Percentiles rank a stretch among this genome's conserved stretches.
phyloP scores from a whole-genome alignment of 2,329 filamentous ascomycete species.

The Aureobasidium sp. region DNA sequence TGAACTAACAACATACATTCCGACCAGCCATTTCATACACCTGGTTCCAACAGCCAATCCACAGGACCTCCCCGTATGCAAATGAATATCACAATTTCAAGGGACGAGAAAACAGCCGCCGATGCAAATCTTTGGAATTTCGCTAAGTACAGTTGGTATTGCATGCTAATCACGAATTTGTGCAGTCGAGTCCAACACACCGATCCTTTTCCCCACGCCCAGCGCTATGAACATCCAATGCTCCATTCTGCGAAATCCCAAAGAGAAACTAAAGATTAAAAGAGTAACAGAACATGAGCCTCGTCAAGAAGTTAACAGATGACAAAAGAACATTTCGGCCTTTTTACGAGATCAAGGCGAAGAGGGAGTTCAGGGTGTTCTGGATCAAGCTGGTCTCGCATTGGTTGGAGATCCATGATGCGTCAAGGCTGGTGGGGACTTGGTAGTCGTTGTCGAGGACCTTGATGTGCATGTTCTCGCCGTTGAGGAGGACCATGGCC shows the following conservation, averaged over 20 bases:
- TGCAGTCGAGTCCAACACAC: slow-evolving; percentile 6
- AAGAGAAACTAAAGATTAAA: not conserved
- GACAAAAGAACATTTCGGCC: not conserved
- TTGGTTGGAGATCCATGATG: slow-evolving; percentile 30
- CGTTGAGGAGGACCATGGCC: slow-evolving; percentile 56
- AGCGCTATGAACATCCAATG: slow-evolving; percentile 15
- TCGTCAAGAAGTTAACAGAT: slow-evolving; percentile 1
- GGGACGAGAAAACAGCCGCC: not conserved
- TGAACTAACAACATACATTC: not conserved
- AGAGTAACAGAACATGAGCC: not conserved
- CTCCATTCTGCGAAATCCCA: not conserved
- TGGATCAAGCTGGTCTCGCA: slow-evolving; percentile 27
- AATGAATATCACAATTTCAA: not conserved
- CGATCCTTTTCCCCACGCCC: not conserved
- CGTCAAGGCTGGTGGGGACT: slow-evolving; percentile 31
- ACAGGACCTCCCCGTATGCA: too few relatives aligned
- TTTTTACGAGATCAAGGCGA: slow-evolving; percentile 21
- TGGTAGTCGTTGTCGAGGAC: slow-evolving; percentile 34
- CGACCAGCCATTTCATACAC: not conserved
- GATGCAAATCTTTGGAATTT: not conserved
- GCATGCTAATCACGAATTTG: slow-evolving; percentile 12
- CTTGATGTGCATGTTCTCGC: slow-evolving; percentile 51
- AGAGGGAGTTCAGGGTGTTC: slow-evolving; percentile 34
- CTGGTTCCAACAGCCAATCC: too few relatives aligned
- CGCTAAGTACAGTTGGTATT: slow-evolving; percentile 4